phyloP scores from a whole-genome alignment of 2,329 filamentous ascomycete species.

The Raffaelea albimanens region DNA sequence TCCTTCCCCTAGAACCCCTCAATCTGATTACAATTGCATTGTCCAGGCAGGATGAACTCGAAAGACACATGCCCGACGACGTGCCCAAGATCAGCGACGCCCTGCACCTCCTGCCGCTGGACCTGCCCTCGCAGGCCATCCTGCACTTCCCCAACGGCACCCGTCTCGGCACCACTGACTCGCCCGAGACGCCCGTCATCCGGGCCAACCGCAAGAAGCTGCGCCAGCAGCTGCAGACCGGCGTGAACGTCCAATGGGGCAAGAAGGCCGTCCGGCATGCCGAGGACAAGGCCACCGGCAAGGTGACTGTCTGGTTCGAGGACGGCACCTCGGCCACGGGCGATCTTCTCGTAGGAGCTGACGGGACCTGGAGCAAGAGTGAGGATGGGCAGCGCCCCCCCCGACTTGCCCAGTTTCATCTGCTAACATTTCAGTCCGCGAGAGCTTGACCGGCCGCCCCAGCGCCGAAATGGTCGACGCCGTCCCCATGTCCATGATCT shows the following conservation, averaged over 20 bases:
- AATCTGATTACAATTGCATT: no score
- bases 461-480: conserved; percentile 17
- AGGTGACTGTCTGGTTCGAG: conserved; percentile 30
- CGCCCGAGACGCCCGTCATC: conserved; percentile 19
- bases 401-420: no score
- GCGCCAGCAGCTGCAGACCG: conserved; percentile 17
- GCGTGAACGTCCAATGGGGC: conserved; percentile 26
- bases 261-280: conserved; percentile 24
- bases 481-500: conserved; percentile 18
- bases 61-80: conserved; percentile 13
- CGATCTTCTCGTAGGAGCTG: conserved; percentile 35
- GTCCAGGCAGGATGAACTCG: conserved; percentile 14
- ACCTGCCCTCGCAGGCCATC: conserved; percentile 16
- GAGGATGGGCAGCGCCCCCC: background rate
- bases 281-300: conserved; percentile 20
- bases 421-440: no score
- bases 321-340: conserved; percentile 29
- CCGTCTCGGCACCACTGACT: conserved; percentile 15
- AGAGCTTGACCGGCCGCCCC: conserved; percentile 17
- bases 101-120: conserved; percentile 17
- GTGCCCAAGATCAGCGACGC: conserved; percentile 13
- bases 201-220: conserved; percentile 21
- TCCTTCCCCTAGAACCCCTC: no score
- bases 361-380: conserved; percentile 31
- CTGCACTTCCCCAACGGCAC: conserved; percentile 9